Percentiles rank a stretch among this genome's conserved stretches.
These are phyloP conservation scores for Apiospora sp. DNA, from an alignment of 2,329 filamentous ascomycete species.

Conservation along the genomic window DNA sequence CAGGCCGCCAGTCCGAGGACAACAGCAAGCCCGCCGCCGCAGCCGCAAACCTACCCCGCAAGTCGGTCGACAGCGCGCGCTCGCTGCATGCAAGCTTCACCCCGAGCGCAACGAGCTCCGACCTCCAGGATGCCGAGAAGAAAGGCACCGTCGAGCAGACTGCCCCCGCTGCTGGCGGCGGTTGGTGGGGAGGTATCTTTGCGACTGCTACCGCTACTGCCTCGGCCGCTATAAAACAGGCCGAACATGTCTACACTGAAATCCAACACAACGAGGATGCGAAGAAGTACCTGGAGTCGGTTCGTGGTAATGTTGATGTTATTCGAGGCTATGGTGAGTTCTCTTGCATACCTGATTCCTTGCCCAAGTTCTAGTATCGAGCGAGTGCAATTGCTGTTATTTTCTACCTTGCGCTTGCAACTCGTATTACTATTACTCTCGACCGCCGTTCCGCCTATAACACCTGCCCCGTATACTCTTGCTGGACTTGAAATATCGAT, in stretches of 20 bases:
- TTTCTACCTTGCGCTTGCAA: background rate
- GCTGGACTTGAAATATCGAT: background rate
- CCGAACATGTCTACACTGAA: constrained; percentile 91
- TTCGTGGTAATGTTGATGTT: constrained; percentile 85
- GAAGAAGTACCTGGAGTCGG: constrained; percentile 93
- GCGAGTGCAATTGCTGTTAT: background rate
- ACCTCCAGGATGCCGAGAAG: constrained; percentile 65
- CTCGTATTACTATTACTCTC: background rate
- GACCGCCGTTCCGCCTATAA: background rate
- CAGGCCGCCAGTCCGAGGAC: constrained; percentile 70
- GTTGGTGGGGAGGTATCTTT: constrained; percentile 89
- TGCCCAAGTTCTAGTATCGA: background rate
- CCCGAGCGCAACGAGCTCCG: constrained; percentile 70
- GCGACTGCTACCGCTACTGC: constrained; percentile 73
- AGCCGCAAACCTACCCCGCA: constrained; percentile 56
- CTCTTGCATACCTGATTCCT: background rate
- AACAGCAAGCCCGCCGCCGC: constrained; percentile 51
- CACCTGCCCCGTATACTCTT: background rate
- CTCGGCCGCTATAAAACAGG: constrained; percentile 84
- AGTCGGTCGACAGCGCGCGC: constrained; percentile 79
- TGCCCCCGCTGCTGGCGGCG: constrained; percentile 59
- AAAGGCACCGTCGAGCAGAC: constrained; percentile 55
- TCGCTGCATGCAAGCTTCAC: constrained; percentile 78
- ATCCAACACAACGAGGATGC: constrained; percentile 97
- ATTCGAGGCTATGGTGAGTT: constrained; percentile 76